Evolutionary conservation across 73 alveolate genomes (phyloP).

Genomic region (Halteria grandinella): DNA sequence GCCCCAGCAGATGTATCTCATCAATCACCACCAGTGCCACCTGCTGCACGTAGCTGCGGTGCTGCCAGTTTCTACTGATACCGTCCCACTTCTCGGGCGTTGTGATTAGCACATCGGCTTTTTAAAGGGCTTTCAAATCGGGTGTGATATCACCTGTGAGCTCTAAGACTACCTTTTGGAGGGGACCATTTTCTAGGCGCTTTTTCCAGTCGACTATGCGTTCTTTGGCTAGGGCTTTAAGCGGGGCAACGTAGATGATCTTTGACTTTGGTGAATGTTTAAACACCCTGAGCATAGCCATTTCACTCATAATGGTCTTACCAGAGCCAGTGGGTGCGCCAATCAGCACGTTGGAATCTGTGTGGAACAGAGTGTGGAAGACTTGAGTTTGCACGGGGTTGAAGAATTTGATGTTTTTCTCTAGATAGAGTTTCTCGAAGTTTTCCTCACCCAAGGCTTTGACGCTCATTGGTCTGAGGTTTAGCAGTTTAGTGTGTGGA

Average conservation of each 20-base stretch:
- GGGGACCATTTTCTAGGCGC: slow-evolving; percentile 76
- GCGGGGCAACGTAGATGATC: slow-evolving; percentile 98
- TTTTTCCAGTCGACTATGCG: slow-evolving; percentile 95
- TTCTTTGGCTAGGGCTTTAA: slow-evolving; percentile 98
- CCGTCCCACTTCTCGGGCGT: slow-evolving; percentile 99
- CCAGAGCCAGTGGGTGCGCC: slow-evolving; percentile 99
- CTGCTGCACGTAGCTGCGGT: slow-evolving; percentile 95
- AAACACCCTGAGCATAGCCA: slow-evolving; percentile 97
- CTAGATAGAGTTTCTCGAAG: slow-evolving; percentile 88
- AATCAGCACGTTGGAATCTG: slow-evolving; percentile 96
- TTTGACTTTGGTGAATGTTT: slow-evolving; percentile 87
- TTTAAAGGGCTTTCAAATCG: slow-evolving; percentile 84
- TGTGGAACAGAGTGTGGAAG: slow-evolving; percentile 81
- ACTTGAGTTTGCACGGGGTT: slow-evolving; percentile 99
- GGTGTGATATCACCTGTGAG: slow-evolving; percentile 98
- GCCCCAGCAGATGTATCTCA: slow-evolving; percentile 99
- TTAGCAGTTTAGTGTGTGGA: slow-evolving; percentile 94
- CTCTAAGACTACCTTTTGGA: slow-evolving; percentile 48
- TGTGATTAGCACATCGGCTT: slow-evolving; percentile 86
- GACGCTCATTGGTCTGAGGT: slow-evolving; percentile 96
- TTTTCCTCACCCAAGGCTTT: slow-evolving; percentile 92
- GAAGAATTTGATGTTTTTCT: slow-evolving; percentile 91
- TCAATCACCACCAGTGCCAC: slow-evolving; percentile 98
- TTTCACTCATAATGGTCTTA: slow-evolving; percentile 99
- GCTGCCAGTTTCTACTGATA: slow-evolving; percentile 99